phyloP scores from a whole-genome alignment of 2,329 filamentous ascomycete species.

The Endoconidiophora polonica region DNA sequence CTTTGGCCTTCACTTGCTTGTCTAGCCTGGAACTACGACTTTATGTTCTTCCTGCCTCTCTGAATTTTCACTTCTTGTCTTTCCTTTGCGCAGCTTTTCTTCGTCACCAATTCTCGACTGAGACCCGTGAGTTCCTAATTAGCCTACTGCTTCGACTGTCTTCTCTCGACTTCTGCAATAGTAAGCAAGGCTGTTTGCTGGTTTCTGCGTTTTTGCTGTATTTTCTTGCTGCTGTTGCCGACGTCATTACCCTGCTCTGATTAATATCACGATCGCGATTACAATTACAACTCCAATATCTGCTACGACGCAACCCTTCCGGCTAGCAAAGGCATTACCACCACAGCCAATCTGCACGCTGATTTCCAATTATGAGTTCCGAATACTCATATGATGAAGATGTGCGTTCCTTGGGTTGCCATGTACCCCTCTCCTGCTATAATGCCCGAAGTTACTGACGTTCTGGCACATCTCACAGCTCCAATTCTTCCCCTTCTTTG shows the following conservation, averaged over 20 bases:
- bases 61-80: slow-evolving; percentile 3
- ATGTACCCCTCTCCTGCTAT: neutral
- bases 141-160: neutral
- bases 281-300: neutral
- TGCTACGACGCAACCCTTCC: neutral
- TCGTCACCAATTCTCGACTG: neutral
- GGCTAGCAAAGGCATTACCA: too few species aligned
- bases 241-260: neutral
- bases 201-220: neutral
- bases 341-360: slow-evolving; percentile 1
- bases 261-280: too few species aligned
- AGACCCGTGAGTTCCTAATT: neutral
- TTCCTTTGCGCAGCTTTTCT: neutral
- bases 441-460: neutral
- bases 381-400: slow-evolving; percentile 98
- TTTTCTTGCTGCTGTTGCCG: slow-evolving; percentile 2
- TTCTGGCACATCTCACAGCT: slow-evolving; percentile 33
- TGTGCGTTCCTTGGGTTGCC: slow-evolving; percentile 25
- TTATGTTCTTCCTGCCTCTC: neutral
- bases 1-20: neutral
- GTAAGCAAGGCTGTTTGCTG: neutral
- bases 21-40: neutral
- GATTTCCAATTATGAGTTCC: slow-evolving; percentile 53
- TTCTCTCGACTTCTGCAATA: neutral
- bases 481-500: slow-evolving; percentile 98